phyloP scores from a whole-genome alignment of 1,284 basidiomycete genomes.

The Heliocybe sulcata region DNA sequence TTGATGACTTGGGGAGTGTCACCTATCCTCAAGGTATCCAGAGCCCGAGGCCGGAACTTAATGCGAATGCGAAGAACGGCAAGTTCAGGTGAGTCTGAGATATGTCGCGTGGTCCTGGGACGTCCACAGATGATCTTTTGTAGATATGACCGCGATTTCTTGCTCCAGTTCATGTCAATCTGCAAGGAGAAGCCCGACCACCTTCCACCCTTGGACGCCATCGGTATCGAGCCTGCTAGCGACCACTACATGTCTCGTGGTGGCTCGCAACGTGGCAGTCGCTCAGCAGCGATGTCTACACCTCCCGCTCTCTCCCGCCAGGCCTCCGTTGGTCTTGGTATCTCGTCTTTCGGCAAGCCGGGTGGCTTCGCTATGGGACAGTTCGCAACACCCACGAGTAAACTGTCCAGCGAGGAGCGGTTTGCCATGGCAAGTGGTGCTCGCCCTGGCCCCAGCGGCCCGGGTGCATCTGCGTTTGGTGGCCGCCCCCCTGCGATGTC shows the following conservation, averaged over 20 bases:
- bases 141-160: constrained; percentile 96
- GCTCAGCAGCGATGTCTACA: constrained; percentile 29
- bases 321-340: constrained; percentile 51
- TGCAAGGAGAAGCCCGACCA: constrained; percentile 94
- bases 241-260: constrained; percentile 47
- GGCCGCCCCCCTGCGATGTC: constrained; percentile 51
- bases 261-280: constrained; percentile 52
- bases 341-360: constrained; percentile 39
- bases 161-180: constrained; percentile 93
- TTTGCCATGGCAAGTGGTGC: constrained; percentile 39
- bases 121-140: not conserved
- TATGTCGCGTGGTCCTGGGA: not conserved
- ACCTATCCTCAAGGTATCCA: constrained; percentile 81
- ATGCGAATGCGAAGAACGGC: constrained; percentile 77
- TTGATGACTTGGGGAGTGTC: constrained; percentile 77
- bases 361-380: constrained; percentile 68
- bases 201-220: constrained; percentile 84
- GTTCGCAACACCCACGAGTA: constrained; percentile 51
- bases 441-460: constrained; percentile 30
- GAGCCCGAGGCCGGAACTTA: constrained; percentile 84
- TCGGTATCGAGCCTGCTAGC: constrained; percentile 82
- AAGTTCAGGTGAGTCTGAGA: constrained; percentile 82
- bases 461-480: constrained; percentile 28
- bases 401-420: constrained; percentile 69
- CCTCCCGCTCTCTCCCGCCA: constrained; percentile 35